Percentiles rank a stretch among this genome's conserved stretches.
Evolutionary conservation across 768 basidiomycete genomes (phyloP).

Genomic region (Holtermanniella nyarrowii): DNA sequence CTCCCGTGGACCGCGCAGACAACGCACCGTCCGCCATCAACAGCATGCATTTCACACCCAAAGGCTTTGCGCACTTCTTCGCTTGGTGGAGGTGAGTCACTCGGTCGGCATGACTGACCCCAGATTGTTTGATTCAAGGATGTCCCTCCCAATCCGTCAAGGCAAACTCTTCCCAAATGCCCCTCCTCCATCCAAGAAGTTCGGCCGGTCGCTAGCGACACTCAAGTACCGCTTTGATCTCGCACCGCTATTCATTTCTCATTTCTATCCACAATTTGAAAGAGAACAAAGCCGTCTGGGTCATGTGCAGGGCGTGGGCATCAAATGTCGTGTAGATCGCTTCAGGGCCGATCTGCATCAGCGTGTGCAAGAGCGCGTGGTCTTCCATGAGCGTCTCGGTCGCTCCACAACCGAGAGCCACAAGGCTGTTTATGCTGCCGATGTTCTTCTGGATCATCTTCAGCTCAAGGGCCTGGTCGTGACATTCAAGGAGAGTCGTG

Average conservation of each 20-base stretch:
- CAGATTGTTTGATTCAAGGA: constrained; percentile 60
- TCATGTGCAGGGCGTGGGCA: constrained; percentile 65
- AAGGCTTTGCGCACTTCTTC: constrained; percentile 79
- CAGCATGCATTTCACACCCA: constrained; percentile 75
- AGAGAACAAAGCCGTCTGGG: constrained; percentile 72
- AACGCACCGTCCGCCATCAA: constrained; percentile 42
- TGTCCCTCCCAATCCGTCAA: constrained; percentile 76
- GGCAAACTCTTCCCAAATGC: constrained; percentile 65
- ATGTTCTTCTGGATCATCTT: constrained; percentile 65
- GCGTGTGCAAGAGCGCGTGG: constrained; percentile 65
- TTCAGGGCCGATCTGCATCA: constrained; percentile 89
- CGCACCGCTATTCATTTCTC: constrained; percentile 69
- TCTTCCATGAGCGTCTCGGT: constrained; percentile 51
- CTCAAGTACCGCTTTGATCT: constrained; percentile 78
- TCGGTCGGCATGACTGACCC: not conserved
- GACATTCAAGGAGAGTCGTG: constrained; percentile 53
- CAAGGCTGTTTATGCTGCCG: constrained; percentile 80
- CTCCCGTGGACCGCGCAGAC: constrained; percentile 45
- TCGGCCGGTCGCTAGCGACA: constrained; percentile 77
- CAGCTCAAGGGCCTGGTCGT: constrained; percentile 71
- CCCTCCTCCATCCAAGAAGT: constrained; percentile 67
- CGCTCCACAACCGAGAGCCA: constrained; percentile 54
- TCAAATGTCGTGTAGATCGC: constrained; percentile 70
- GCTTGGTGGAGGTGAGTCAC: constrained; percentile 58
- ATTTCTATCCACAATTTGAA: constrained; percentile 73